Conservation (phyloP, 1,139 yeast species). For the Meyerozyma elateridarum region DNA sequence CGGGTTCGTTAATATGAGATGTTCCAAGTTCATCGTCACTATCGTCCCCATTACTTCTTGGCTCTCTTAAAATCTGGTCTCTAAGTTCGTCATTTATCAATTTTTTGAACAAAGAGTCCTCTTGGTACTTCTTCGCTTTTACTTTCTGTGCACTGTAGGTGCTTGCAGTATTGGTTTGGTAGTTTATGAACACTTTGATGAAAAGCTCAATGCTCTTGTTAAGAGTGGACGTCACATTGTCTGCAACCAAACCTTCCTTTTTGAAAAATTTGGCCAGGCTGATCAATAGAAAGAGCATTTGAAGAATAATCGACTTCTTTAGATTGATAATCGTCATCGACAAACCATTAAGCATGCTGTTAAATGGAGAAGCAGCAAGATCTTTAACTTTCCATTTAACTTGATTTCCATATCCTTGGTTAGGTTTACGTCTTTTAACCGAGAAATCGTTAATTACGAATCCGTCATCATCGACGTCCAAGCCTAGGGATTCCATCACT, state of each 20-base stretch:
- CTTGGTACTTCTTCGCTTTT: slow-evolving; percentile 20
- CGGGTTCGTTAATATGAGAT: slow-evolving; percentile 20
- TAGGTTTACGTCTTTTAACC: slow-evolving; percentile 31
- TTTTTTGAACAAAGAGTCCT: slow-evolving; percentile 36
- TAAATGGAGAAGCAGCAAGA: slow-evolving; percentile 41
- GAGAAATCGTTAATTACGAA: slow-evolving; percentile 45
- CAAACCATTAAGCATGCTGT: slow-evolving; percentile 40
- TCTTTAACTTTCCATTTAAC: slow-evolving; percentile 16
- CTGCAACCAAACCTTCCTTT: slow-evolving; percentile 8
- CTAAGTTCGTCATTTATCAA: slow-evolving; percentile 38
- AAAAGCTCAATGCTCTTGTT: slow-evolving; percentile 32
- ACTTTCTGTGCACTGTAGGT: slow-evolving; percentile 8
- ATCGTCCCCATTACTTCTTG: slow-evolving; percentile 15
- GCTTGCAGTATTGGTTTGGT: slow-evolving; percentile 11
- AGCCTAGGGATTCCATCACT: slow-evolving; percentile 16
- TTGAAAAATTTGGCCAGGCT: slow-evolving; percentile 37
- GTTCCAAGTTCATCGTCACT: slow-evolving; percentile 21
- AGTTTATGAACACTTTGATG: slow-evolving; percentile 37
- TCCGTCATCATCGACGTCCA: slow-evolving; percentile 40
- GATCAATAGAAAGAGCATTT: slow-evolving; percentile 41
- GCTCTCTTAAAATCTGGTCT: slow-evolving; percentile 36
- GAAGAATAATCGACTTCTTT: slow-evolving; percentile 41
- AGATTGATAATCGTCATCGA: slow-evolving; percentile 44
- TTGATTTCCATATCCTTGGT: slow-evolving; percentile 8
- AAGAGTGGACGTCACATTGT: slow-evolving; percentile 18